These are phyloP conservation scores for Arabidopsis lyrata DNA, from an alignment of 441 rosid genomes.

Conservation along the genomic window DNA sequence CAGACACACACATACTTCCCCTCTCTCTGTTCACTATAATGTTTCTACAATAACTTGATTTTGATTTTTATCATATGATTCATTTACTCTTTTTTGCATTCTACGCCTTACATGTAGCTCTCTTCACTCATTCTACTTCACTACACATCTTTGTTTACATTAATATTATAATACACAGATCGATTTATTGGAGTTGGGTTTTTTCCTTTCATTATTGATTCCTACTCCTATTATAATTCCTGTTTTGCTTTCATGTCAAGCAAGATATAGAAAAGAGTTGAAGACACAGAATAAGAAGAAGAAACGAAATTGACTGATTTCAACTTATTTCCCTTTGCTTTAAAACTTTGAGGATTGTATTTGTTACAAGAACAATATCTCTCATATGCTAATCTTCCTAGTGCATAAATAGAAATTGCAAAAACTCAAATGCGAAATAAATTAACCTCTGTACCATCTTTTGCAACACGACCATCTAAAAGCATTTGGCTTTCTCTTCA, in stretches of 20 bases:
- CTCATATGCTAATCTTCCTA: conserved; percentile 29
- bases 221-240: neutral
- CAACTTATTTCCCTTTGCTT: conserved; percentile 32
- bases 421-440: conserved; percentile 21
- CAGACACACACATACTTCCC: conserved; percentile 1
- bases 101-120: conserved; percentile 23
- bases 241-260: neutral
- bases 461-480: conserved; percentile 11
- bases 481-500: conserved; percentile 15
- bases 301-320: neutral
- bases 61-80: conserved; percentile 30
- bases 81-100: conserved; percentile 25
- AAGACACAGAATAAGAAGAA: neutral
- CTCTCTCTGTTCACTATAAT: conserved; percentile 27
- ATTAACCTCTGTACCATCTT: conserved; percentile 32
- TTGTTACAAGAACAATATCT: conserved; percentile 26
- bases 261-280: conserved; percentile 1
- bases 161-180: conserved; percentile 10
- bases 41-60: conserved; percentile 25
- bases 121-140: conserved; percentile 2
- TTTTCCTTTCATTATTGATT: neutral
- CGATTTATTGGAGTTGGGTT: neutral
- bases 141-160: conserved; percentile 34
- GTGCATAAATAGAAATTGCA: conserved; percentile 31
- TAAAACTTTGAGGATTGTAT: conserved; percentile 20